Evolutionary conservation across 352 stramenopile genomes (phyloP), one percentile per base, ranked within the genome.

Genomic region (Pelagophyceae sp.): DNA sequence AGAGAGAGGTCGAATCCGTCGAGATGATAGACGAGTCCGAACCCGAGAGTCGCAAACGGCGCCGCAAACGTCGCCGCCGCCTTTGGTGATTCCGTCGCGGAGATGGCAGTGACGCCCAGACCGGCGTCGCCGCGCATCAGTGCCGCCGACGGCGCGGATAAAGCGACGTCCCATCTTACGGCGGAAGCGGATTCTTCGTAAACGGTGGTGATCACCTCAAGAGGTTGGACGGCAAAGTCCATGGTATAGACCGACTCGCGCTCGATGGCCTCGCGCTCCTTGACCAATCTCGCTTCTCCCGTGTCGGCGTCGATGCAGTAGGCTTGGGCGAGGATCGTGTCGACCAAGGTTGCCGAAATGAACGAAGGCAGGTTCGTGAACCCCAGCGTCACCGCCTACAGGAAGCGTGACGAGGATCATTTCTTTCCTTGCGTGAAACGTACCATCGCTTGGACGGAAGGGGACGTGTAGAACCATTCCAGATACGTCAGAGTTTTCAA

Each of bases 391-490:
- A n/a, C n/a, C n/a, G n/a, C n/a, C n/a, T n/a, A n/a, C n/a, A n/a
- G n/a, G n/a, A n/a, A n/a, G n/a, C n/a, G n/a, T n/a, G n/a, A n/a
- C n/a, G n/a, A n/a, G n/a, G n/a, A n/a, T n/a, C n/a, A n/a, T n/a
- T n/a, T n/a, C n/a, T n/a, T n/a, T n/a, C n/a, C n/a, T n/a, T n/a
- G n/a, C n/a, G n/a, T n/a, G n/a, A n/a, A n/a, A n/a, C n/a, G n/a
- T n/a, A n/a, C n/a, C n/a, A n/a, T n/a, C n/a, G n/a, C 45, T 54
- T 54, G 45, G 45, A 54, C 45, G 45, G 11, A 23, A 54, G 58
- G 58, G 15, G 58, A 67, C 58, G 58, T 67, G 69, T 81, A 81
- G 45, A 81, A 81, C 78, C 78, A 81, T 35, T 80, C 77, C 29
- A 81, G 40, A 75, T 77, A 81, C 31, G 80, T 27, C 0, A 78